phyloP scores from a whole-genome alignment of 352 stramenopile genomes.

The Globisporangium canariense region DNA sequence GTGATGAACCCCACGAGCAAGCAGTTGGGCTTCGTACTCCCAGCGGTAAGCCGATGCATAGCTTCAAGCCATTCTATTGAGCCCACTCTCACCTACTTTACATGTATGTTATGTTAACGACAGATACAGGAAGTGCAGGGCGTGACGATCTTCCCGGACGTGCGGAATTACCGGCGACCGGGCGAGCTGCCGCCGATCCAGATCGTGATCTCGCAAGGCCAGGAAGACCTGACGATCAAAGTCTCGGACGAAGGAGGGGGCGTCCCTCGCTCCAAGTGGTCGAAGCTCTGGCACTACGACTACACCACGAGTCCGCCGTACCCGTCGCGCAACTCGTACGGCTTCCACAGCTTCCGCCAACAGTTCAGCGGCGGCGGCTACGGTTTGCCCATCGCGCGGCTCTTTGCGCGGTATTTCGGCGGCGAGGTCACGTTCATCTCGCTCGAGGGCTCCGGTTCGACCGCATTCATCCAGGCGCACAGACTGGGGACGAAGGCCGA shows the following conservation, averaged over 20 bases:
- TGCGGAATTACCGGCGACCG: slow-evolving; percentile 58
- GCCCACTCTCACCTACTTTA: background rate
- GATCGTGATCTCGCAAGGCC: slow-evolving; percentile 97
- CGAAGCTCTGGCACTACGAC: slow-evolving; percentile 97
- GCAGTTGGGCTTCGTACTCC: slow-evolving; percentile 71
- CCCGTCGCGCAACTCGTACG: slow-evolving; percentile 51
- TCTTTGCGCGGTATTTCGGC: slow-evolving; percentile 98
- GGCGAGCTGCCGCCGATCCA: slow-evolving; percentile 90
- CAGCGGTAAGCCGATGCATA: slow-evolving; percentile 31
- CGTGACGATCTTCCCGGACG: slow-evolving; percentile 75
- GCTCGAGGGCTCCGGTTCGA: slow-evolving; percentile 98
- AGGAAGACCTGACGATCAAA: slow-evolving; percentile 96
- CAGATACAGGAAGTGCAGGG: slow-evolving; percentile 49
- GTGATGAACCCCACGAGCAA: slow-evolving; percentile 69
- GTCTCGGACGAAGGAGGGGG: slow-evolving; percentile 97
- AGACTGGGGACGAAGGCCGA: slow-evolving; percentile 72
- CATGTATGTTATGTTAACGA: background rate
- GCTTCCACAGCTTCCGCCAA: slow-evolving; percentile 73
- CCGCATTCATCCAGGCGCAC: slow-evolving; percentile 85
- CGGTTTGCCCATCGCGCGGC: slow-evolving; percentile 88
- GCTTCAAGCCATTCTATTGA: background rate
- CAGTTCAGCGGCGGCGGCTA: slow-evolving; percentile 95
- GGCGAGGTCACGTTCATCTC: slow-evolving; percentile 98
- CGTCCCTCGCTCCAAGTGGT: slow-evolving; percentile 95
- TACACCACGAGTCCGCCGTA: slow-evolving; percentile 95